Percentiles rank a stretch among this genome's conserved stretches.
These are phyloP conservation scores for Diutina scorzettiae DNA, from an alignment of 1,139 yeast genomes.

Conservation along the genomic window DNA sequence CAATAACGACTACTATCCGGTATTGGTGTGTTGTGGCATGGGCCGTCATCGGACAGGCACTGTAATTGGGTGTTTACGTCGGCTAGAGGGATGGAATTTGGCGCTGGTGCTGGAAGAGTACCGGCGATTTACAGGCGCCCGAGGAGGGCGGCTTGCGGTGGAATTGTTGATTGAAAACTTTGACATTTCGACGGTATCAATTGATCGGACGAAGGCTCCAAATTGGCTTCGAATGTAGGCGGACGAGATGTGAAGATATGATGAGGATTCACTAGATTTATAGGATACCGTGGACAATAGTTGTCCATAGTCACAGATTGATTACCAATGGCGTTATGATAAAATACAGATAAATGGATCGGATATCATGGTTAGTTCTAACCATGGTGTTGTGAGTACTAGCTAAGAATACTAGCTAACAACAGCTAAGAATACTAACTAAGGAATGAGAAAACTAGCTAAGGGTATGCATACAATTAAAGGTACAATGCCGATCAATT, in stretches of 20 bases:
- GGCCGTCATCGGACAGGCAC: conserved; percentile 96
- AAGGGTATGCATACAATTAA: no score
- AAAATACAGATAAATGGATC: no score
- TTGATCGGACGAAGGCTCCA: conserved; percentile 39
- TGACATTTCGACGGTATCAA: conserved; percentile 43
- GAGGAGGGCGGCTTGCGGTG: conserved; percentile 85
- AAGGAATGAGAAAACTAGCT: no score
- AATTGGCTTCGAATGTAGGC: conserved; percentile 23
- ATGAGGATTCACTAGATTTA: no score
- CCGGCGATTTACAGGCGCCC: conserved; percentile 80
- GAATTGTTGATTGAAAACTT: conserved; percentile 84
- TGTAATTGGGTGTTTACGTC: conserved; percentile 81
- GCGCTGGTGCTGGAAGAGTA: conserved; percentile 92
- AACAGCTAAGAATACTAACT: no score
- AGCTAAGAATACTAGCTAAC: no score
- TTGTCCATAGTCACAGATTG: no score
- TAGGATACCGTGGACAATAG: no score
- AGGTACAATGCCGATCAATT: no score
- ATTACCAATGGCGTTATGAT: no score
- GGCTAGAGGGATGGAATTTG: conserved; percentile 91
- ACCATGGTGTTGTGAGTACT: no score
- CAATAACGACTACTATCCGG: conserved; percentile 63
- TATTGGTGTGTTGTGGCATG: conserved; percentile 93
- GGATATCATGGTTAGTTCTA: no score
- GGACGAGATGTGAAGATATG: conserved; percentile 8